Conservation (phyloP, 1,284 basidiomycete genomes). For the Melanopsichium pennsylvanicum region DNA sequence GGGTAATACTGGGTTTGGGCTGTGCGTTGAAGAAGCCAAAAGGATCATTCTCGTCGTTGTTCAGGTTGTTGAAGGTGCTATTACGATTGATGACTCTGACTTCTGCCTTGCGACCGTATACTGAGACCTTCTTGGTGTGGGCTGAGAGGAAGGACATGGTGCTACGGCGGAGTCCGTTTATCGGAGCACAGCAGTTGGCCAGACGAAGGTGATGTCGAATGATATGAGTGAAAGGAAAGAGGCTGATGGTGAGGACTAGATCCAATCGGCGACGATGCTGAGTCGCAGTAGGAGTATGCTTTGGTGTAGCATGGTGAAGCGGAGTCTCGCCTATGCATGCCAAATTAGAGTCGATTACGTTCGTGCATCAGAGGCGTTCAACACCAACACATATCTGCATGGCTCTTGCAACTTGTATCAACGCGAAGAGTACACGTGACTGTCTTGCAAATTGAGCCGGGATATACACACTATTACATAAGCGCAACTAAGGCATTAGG, state of each 20-base stretch:
- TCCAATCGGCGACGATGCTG: too few relatives aligned
- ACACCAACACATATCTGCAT: slow-evolving; percentile 4
- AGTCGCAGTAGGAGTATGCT: too few relatives aligned
- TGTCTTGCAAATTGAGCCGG: too few relatives aligned
- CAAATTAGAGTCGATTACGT: background rate
- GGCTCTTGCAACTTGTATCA: background rate
- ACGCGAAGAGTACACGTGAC: slow-evolving; percentile 34
- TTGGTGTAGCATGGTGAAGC: background rate
- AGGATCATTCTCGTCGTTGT: slow-evolving; percentile 35
- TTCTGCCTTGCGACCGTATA: slow-evolving; percentile 37
- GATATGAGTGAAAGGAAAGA: background rate
- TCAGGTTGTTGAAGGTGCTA: slow-evolving; percentile 19
- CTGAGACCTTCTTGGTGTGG: slow-evolving; percentile 43
- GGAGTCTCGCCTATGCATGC: background rate
- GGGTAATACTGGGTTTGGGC: slow-evolving; percentile 14
- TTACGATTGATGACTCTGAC: slow-evolving; percentile 29
- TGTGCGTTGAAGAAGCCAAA: slow-evolving; percentile 38
- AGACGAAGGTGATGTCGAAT: too few relatives aligned
- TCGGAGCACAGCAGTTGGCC: too few relatives aligned
- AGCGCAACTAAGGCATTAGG: background rate
- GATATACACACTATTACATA: slow-evolving; percentile 10
- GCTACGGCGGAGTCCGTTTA: background rate
- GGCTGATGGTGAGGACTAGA: background rate
- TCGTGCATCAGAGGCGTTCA: background rate
- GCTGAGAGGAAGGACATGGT: slow-evolving; percentile 32